A percentile compares a stretch with the other conserved stretches of the same genome.
Evolutionary conservation across 1,139 yeast species (phyloP).

Genomic region (Protomyces inouyei): DNA sequence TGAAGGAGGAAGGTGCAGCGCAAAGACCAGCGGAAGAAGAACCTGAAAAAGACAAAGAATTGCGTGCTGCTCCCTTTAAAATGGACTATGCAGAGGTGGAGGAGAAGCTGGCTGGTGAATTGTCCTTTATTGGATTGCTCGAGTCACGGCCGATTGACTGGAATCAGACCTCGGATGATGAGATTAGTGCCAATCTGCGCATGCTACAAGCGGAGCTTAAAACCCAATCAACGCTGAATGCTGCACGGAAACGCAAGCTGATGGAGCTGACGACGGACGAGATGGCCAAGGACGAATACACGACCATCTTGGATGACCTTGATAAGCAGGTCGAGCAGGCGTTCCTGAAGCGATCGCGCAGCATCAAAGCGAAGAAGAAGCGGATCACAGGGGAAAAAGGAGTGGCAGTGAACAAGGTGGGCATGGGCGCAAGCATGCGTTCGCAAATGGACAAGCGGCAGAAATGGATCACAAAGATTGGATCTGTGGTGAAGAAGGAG

Average conservation of each 20-base stretch:
- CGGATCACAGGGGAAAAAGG: slow-evolving; percentile 30
- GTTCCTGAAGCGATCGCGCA: slow-evolving; percentile 74
- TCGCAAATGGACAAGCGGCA: slow-evolving; percentile 76
- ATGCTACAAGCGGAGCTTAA: slow-evolving; percentile 63
- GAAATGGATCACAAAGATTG: slow-evolving; percentile 86
- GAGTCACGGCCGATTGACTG: slow-evolving; percentile 50
- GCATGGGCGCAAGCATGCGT: slow-evolving; percentile 61
- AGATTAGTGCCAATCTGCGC: slow-evolving; percentile 79
- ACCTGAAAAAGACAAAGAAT: slow-evolving; percentile 35
- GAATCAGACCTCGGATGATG: slow-evolving; percentile 84
- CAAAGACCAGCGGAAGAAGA: slow-evolving; percentile 38
- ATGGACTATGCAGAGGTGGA: slow-evolving; percentile 76
- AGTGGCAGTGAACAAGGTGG: slow-evolving; percentile 19
- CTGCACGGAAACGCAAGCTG: slow-evolving; percentile 59
- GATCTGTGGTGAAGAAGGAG: slow-evolving; percentile 37
- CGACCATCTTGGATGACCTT: slow-evolving; percentile 81
- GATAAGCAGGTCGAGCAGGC: slow-evolving; percentile 97
- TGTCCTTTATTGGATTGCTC: slow-evolving; percentile 84
- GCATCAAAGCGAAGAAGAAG: slow-evolving; percentile 72
- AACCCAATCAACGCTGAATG: slow-evolving; percentile 58
- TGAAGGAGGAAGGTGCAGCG: slow-evolving; percentile 46
- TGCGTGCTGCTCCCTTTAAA: slow-evolving; percentile 4
- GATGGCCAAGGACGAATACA: slow-evolving; percentile 91
- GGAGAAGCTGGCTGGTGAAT: slow-evolving; percentile 78
- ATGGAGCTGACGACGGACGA: slow-evolving; percentile 80